Conservation (phyloP, 352 stramenopile species). For the Phytopythium chamaehyphon region DNA sequence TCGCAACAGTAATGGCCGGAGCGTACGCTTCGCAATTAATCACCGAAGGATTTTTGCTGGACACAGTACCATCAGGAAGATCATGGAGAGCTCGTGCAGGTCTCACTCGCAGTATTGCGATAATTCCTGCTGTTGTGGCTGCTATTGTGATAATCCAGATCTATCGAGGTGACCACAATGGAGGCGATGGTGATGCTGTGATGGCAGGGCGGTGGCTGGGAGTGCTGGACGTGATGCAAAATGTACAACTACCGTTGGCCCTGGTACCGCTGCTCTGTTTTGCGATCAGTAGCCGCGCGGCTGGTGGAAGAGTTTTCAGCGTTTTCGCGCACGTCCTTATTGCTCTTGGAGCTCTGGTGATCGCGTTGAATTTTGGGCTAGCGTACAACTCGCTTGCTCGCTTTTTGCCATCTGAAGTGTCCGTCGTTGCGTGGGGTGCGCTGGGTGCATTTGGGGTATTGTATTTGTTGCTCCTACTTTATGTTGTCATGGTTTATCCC, state of each 20-base stretch:
- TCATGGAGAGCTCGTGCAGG: constrained; percentile 75
- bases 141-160: constrained; percentile 31
- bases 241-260: constrained; percentile 83
- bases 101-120: constrained; percentile 81
- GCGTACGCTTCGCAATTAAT: constrained; percentile 94
- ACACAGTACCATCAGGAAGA: constrained; percentile 44
- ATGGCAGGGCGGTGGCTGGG: constrained; percentile 73
- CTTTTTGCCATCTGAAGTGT: constrained; percentile 23
- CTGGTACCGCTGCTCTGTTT: constrained; percentile 82
- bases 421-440: constrained; percentile 9
- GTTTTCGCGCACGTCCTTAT: constrained; percentile 33
- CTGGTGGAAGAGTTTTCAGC: constrained; percentile 58
- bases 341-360: constrained; percentile 41
- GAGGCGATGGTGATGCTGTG: constrained; percentile 40
- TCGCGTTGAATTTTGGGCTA: constrained; percentile 58
- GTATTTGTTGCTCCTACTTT: constrained; percentile 47
- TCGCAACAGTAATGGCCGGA: constrained; percentile 90
- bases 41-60: constrained; percentile 91
- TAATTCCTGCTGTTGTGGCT: constrained; percentile 75
- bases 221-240: constrained; percentile 86
- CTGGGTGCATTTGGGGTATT: constrained; percentile 16
- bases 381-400: constrained; percentile 48
- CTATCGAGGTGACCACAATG: background rate
- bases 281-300: constrained; percentile 44
- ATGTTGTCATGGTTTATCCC: constrained; percentile 54